Percentiles rank a stretch among this genome's conserved stretches.
Evolutionary conservation across 306 rosid species (phyloP).

Genomic region (Albizia julibrissin): DNA sequence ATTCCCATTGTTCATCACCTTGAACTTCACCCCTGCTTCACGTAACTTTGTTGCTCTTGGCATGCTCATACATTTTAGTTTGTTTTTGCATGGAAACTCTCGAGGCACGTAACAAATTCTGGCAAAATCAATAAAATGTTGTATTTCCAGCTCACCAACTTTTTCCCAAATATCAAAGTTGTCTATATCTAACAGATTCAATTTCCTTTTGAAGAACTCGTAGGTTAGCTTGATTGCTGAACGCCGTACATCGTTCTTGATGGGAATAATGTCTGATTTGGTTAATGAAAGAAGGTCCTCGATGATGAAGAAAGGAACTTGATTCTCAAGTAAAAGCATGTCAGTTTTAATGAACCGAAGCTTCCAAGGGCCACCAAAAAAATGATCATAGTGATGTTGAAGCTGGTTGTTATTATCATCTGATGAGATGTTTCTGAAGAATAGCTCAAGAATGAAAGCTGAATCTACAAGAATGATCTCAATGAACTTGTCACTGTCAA

Average conservation of each 20-base stretch:
- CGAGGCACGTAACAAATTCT: not conserved
- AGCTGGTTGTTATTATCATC: not conserved
- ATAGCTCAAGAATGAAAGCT: not conserved
- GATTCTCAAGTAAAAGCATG: not conserved
- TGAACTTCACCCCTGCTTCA: conserved; percentile 36
- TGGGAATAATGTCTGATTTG: not conserved
- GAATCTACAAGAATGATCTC: not conserved
- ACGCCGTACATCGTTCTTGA: not conserved
- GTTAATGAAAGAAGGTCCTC: not conserved
- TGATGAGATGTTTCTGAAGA: not conserved
- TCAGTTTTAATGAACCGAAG: not conserved
- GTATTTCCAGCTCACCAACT: not conserved
- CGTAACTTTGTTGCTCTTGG: conserved; percentile 23
- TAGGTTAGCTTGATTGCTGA: not conserved
- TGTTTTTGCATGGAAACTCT: not conserved
- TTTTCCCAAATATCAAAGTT: not conserved
- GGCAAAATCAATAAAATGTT: not conserved
- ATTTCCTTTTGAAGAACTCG: not conserved
- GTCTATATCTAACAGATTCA: not conserved
- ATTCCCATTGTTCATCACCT: not conserved
- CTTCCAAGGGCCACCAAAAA: not conserved
- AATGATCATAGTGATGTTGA: not conserved
- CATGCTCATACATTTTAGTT: not conserved
- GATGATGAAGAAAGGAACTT: not conserved
- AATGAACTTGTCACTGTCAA: not conserved